phyloP scores from a whole-genome alignment of 352 stramenopile species.

The Hyaloperonospora brassicae region DNA sequence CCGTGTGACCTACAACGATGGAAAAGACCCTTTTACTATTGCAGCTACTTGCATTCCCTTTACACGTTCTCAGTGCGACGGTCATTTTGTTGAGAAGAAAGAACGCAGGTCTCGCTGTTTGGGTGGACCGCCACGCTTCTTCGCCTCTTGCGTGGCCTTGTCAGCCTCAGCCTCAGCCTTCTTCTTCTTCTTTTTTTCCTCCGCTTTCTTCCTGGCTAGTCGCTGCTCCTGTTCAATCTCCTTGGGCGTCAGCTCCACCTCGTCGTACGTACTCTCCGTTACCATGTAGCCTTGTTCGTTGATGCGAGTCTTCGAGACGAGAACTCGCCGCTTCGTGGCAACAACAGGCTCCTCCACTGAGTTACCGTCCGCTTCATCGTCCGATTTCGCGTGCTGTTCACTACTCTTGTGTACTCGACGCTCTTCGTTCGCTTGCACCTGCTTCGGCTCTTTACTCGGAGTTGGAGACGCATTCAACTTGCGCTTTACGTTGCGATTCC shows the following conservation, averaged over 20 bases:
- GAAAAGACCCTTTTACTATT: slow-evolving; percentile 20
- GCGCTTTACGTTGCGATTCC: slow-evolving; percentile 35
- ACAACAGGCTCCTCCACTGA: slow-evolving; percentile 19
- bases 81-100: slow-evolving; percentile 45
- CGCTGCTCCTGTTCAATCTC: slow-evolving; percentile 46
- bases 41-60: slow-evolving; percentile 20
- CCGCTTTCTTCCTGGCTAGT: slow-evolving; percentile 32
- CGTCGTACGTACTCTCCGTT: slow-evolving; percentile 66
- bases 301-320: slow-evolving; percentile 67
- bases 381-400: slow-evolving; percentile 11
- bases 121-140: slow-evolving; percentile 31
- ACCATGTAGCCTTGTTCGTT: slow-evolving; percentile 83
- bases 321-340: slow-evolving; percentile 40
- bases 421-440: slow-evolving; percentile 16
- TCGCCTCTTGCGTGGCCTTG: slow-evolving; percentile 45
- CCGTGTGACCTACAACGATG: slow-evolving; percentile 29
- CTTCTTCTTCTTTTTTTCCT: slow-evolving; percentile 46
- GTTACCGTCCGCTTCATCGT: slow-evolving; percentile 28
- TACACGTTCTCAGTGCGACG: slow-evolving; percentile 13
- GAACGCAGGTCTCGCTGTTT: slow-evolving; percentile 69
- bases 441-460: slow-evolving; percentile 16
- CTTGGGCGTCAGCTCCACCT: slow-evolving; percentile 54
- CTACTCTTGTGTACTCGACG: slow-evolving; percentile 2
- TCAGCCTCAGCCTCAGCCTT: slow-evolving; percentile 26
- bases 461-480: slow-evolving; percentile 38